Evolutionary conservation across 2,329 filamentous ascomycete species (phyloP), one percentile per base, ranked within the genome.

Genomic region (Epichloe elymi): DNA sequence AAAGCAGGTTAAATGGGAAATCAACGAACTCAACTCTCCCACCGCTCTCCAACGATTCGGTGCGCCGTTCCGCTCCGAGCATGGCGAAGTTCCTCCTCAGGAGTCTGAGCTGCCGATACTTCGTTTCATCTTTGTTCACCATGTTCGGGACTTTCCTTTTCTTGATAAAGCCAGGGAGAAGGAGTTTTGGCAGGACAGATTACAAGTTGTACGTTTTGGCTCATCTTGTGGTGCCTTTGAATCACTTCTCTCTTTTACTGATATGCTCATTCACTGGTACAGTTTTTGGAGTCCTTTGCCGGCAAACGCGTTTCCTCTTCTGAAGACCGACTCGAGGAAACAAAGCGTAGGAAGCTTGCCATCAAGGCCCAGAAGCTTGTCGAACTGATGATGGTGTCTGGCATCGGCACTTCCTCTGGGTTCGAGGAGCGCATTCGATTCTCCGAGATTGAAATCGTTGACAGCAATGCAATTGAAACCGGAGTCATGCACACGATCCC

Each of bases 361-460:
- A 75, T 84, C 60, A 98, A 98, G 76, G 88, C 87, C 46, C 85
- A 93, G 66, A 98, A 98, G 72, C 73, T 98, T 52, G 88, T 98
- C 11, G 93, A 98, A 74, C 75, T 98, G 54, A 98, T 98, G 93
- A 96, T 98, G 89, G 93, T 98, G 8, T 97, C 91, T 7, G 93
- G 93, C 38, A 85, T 98, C 52, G 88, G 87, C 36, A 98, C 93
- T 1, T 89, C 93, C 4, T 96, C 90, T 4, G 93, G 93, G 2
- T 98, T 97, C 65, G 93, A 98, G 68, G 93, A 98, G 72, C 82
- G 93, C 52, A 96, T 98, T 63, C 82, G 89, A 48, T 98, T 98
- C 65, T 88, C 89, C 1, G 93, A 98, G 69, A 85, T 98, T 70
- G 93, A 98, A 63, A 89, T 97, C 23, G 88, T 98, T 30, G 93